Base-by-base conservation (phyloP, 2,329 filamentous ascomycete genomes). In the Colletotrichum sp. region DNA sequence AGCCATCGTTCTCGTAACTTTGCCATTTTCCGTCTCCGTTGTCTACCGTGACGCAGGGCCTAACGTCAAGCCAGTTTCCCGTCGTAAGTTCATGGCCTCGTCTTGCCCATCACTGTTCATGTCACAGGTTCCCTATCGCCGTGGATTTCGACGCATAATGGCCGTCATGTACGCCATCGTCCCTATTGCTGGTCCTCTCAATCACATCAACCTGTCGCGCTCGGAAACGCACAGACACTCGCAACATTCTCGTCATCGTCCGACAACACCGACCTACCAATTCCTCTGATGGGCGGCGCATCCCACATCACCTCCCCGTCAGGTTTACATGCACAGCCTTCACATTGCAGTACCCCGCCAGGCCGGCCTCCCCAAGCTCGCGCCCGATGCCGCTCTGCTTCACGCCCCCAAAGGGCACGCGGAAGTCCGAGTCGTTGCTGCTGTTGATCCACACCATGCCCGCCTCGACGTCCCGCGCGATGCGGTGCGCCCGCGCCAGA, bases 381-480 rank as follows among this genome's bases (percentile, higher is more conserved):
- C 81, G 81, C 6, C 82, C 82, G 9, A 82, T 71, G 6, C 82
- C 80, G 64, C 80, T 82, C 79, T 82, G 80, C 79, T 84, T 83
- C n/a, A 83, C 77, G 1, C 82, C 82, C 13, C 82, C 82, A 78
- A 83, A 83, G 7, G 82, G 82, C 59, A 83, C 78, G 28, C 80
- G 76, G 24, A 80, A 78, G 34, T 83, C 82, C 1, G 81, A 80
- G 55, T 84, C 82, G 52, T 83, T 82, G 73, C 81, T 83, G 67
- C 80, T 82, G 69, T 86, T 86, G 57, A 86, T 81, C 85, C 85
- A 86, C 13, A 86, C 83, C 83, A 85, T 86, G n/a, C 90, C 90
- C 5, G 89, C 87, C 80, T 92, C 88, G 57, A 92, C 85, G 26
- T 88, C 89, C 72, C 87, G 87, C 57, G 87, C 85, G 32, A 86